phyloP scores from a whole-genome alignment of 2,329 filamentous ascomycete species.

The Sclerotinia nivalis region DNA sequence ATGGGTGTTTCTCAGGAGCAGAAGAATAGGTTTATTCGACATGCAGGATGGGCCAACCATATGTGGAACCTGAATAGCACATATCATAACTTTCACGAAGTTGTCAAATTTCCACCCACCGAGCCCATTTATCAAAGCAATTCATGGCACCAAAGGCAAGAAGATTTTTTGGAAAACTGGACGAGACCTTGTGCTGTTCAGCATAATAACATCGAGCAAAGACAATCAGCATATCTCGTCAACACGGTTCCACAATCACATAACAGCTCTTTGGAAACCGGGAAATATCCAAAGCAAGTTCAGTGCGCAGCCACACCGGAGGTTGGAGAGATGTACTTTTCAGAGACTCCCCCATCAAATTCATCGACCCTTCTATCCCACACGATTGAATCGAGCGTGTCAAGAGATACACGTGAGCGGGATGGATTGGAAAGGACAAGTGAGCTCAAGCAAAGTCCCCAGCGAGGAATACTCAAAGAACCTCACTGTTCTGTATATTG shows the following conservation, averaged over 20 bases:
- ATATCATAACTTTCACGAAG: not conserved
- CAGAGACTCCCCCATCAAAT: not conserved
- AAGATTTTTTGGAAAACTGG: not conserved
- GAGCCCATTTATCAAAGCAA: not conserved
- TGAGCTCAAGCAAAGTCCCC: not conserved
- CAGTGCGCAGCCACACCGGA: not conserved
- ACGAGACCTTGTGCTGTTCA: not conserved
- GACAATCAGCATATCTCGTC: not conserved
- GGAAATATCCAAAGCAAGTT: not conserved
- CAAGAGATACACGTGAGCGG: not conserved
- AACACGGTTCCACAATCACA: not conserved
- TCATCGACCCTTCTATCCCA: not conserved
- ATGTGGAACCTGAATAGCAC: not conserved
- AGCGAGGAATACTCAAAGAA: not conserved
- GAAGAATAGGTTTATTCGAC: not conserved
- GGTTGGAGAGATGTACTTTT: not conserved
- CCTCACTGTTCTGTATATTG: not conserved
- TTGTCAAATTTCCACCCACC: not conserved
- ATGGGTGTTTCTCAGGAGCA: not conserved
- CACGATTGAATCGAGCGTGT: not conserved
- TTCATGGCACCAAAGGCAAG: not conserved
- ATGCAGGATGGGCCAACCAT: not conserved
- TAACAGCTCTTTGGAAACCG: not conserved
- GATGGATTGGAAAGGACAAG: not conserved
- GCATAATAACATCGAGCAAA: not conserved